Evolutionary conservation across 768 basidiomycete species (phyloP), one percentile per base, ranked within the genome.

Genomic region (Coprinopsis marcescibilis): DNA sequence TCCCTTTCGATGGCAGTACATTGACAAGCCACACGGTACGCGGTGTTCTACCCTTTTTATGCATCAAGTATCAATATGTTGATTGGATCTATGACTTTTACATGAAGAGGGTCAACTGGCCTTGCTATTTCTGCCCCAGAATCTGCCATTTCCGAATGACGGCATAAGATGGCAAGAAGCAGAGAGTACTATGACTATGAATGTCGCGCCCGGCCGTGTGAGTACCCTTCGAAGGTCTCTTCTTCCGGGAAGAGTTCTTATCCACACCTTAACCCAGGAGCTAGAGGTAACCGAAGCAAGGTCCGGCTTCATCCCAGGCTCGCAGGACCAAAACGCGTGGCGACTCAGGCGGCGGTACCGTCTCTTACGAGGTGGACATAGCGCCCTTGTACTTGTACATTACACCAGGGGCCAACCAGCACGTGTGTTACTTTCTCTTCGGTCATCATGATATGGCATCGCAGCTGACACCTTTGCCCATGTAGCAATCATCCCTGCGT

Each of bases 1-100:
- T 15, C 85, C 88, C 2, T 90, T 85, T 57, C 55, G 67, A 4
- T 89, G 86, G 82, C 68, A 76, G 2, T 90, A 78, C 55, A 76
- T 91, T 27, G 89, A 91, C 72, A 85, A 83, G 53, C 87, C 88
- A 25, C 55, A 65, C 55, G 88, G 88, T 86, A 45, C 45, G 78
- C 63, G 36, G 33, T 19, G 29, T 15, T 12, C 13, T 19, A n/a
- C 10, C 30, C n/a, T 32, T 32, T 32, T 8, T 8, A 32, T n/a
- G 30, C 30, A 32, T 32, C 30, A n/a, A 32, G 30, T n/a, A 27
- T 27, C 6, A 17, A 36, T 46, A 14, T 39, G 14, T 27, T 35
- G 20, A 27, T 35, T 49, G 24, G n/a, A n/a, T n/a, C n/a, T n/a
- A n/a, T n/a, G n/a, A n/a, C n/a, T n/a, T n/a, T n/a, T n/a, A n/a